These are phyloP conservation scores for Solanum aculeatissimum DNA, from an alignment of 305 asterid genomes.

Conservation along the genomic window DNA sequence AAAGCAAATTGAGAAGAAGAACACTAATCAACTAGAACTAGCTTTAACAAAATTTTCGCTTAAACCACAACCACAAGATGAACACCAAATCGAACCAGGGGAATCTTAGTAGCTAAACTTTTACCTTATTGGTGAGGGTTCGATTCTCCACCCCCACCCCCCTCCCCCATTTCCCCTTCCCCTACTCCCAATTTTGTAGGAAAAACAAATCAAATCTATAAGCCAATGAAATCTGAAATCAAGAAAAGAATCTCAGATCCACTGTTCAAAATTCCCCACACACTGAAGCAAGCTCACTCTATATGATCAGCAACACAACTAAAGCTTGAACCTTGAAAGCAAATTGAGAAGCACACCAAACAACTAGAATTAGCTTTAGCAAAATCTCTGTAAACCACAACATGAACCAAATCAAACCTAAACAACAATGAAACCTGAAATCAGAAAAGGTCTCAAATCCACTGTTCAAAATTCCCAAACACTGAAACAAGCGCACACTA, in stretches of 20 bases:
- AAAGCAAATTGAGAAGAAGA: neutral
- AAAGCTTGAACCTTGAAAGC: neutral
- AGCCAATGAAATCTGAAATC: neutral
- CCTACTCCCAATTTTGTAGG: too few relatives aligned
- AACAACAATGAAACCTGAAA: neutral
- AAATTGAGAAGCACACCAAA: too few relatives aligned
- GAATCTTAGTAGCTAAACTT: too few relatives aligned
- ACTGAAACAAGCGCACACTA: neutral
- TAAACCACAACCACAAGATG: neutral
- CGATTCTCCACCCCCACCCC: too few relatives aligned
- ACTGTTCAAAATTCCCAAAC: neutral
- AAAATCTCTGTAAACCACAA: too few relatives aligned
- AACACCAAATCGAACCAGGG: neutral
- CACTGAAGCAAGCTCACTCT: neutral
- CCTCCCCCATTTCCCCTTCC: too few relatives aligned
- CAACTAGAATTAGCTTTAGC: too few relatives aligned
- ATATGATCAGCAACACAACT: too few relatives aligned
- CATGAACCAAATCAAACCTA: neutral
- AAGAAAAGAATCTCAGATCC: too few relatives aligned
- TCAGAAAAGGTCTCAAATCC: neutral
- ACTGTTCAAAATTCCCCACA: too few relatives aligned
- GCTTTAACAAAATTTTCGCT: neutral
- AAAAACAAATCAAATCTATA: too few relatives aligned
- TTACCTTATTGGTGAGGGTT: too few relatives aligned
- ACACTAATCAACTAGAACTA: slow-evolving; percentile 63